Conservation (phyloP, 495 filamentous ascomycete species). For the Aspergillus cristatus region DNA sequence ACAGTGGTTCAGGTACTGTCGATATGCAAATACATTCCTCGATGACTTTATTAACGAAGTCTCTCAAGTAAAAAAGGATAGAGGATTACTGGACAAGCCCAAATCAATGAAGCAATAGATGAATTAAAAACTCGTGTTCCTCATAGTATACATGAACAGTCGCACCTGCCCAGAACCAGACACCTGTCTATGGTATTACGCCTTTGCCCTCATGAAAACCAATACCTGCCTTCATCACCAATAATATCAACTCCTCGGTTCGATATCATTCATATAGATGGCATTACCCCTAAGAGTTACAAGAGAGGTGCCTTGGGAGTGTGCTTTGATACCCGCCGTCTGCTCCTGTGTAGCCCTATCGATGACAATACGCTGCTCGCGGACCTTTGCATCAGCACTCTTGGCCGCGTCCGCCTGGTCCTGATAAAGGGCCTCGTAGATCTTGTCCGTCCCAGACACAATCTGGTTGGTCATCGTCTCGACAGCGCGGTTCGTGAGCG, state of each 20-base stretch:
- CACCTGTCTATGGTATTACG: neutral
- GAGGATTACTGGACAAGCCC: no score
- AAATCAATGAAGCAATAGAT: no score
- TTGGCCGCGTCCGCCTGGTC: slow-evolving; percentile 30
- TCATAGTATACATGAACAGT: no score
- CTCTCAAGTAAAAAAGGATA: no score
- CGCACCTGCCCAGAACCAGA: neutral
- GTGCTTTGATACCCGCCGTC: slow-evolving; percentile 23
- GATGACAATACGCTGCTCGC: slow-evolving; percentile 19
- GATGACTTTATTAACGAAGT: no score
- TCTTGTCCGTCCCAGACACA: slow-evolving; percentile 34
- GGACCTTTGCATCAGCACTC: slow-evolving; percentile 23
- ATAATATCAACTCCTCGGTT: slow-evolving; percentile 1
- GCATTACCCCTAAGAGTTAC: slow-evolving; percentile 27
- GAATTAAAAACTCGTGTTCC: no score
- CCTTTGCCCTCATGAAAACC: neutral
- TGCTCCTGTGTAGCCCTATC: slow-evolving; percentile 16
- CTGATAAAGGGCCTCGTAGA: slow-evolving; percentile 41
- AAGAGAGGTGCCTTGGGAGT: slow-evolving; percentile 21
- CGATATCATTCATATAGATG: slow-evolving; percentile 35
- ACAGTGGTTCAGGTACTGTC: no score
- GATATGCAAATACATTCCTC: no score
- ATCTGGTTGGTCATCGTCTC: slow-evolving; percentile 38
- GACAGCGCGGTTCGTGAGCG: slow-evolving; percentile 40
- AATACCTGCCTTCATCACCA: neutral